phyloP scores from a whole-genome alignment of 23 red algal species.

The Gracilaria caudata region DNA sequence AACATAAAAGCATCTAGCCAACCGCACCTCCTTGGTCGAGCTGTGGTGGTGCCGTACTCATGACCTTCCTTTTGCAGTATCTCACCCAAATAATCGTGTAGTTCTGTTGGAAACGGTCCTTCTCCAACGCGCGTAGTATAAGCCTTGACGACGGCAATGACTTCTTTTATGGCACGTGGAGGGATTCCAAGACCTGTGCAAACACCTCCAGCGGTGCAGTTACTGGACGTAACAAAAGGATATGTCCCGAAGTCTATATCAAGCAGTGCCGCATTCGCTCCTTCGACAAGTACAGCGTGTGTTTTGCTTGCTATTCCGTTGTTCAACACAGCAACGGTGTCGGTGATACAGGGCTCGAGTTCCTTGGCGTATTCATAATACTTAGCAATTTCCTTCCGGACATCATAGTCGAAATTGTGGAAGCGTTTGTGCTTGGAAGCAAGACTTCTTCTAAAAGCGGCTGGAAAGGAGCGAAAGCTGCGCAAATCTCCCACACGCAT shows the following conservation, averaged over 20 bases:
- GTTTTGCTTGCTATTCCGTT: conserved; percentile 6
- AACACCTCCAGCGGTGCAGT: conserved; percentile 95
- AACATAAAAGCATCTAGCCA: conserved; percentile 97
- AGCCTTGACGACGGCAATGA: conserved; percentile 94
- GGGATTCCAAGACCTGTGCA: conserved; percentile 93
- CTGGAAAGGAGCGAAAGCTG: conserved; percentile 82
- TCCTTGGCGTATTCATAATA: conserved; percentile 86
- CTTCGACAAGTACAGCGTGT: conserved; percentile 87
- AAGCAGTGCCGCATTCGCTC: conserved; percentile 95
- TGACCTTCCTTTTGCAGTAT: conserved; percentile 85
- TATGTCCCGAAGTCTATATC: conserved; percentile 99
- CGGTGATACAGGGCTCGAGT: conserved; percentile 85
- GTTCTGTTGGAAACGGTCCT: conserved; percentile 96
- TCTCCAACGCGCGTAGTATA: conserved; percentile 98
- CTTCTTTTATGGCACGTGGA: conserved; percentile 48
- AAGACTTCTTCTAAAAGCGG: conserved; percentile 63
- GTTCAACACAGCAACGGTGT: conserved; percentile 76
- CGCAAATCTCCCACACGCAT: conserved; percentile 95
- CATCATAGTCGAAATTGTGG: conserved; percentile 85
- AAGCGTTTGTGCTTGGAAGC: conserved; percentile 86
- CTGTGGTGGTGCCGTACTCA: conserved; percentile 95
- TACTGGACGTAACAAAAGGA: conserved; percentile 92
- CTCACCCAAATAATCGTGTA: conserved; percentile 63
- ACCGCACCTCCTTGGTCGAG: conserved; percentile 87
- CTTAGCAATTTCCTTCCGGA: conserved; percentile 82